Evolutionary conservation across 2,329 filamentous ascomycete species (phyloP).

Genomic region (Colletotrichum cuscutae): DNA sequence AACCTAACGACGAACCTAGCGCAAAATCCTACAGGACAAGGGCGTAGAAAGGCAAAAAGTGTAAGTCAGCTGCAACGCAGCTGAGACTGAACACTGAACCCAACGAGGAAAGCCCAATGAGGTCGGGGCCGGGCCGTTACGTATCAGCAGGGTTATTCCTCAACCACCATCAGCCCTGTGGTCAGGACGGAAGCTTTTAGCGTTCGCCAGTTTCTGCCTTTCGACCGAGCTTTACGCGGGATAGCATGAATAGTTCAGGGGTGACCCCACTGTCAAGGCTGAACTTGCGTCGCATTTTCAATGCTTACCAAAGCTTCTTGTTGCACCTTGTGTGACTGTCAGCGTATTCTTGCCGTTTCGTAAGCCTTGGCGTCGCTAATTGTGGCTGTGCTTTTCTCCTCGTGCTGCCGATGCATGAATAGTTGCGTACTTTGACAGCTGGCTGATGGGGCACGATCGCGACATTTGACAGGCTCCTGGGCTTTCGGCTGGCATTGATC

Average conservation of each 20-base stretch:
- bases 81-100: slow-evolving; percentile 10
- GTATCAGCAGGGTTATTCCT: background rate
- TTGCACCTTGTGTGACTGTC: background rate
- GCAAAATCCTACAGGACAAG: background rate
- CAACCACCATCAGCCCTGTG: background rate
- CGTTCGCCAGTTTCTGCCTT: background rate
- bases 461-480: background rate
- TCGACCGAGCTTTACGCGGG: background rate
- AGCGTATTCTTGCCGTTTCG: background rate
- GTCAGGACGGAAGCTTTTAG: background rate
- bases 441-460: background rate
- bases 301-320: background rate
- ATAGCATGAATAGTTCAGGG: background rate
- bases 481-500: background rate
- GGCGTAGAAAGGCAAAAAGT: background rate
- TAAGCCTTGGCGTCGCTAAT: background rate
- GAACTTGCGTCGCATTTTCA: background rate
- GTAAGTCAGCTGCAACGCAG: slow-evolving; percentile 20
- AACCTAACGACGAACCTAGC: slow-evolving; percentile 2
- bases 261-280: background rate
- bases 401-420: background rate
- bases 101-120: background rate
- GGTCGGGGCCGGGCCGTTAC: slow-evolving; percentile 7
- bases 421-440: background rate
- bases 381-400: background rate